Conservation (phyloP, 176 grass and related monocot genomes). For the Puccinellia tenuiflora region DNA sequence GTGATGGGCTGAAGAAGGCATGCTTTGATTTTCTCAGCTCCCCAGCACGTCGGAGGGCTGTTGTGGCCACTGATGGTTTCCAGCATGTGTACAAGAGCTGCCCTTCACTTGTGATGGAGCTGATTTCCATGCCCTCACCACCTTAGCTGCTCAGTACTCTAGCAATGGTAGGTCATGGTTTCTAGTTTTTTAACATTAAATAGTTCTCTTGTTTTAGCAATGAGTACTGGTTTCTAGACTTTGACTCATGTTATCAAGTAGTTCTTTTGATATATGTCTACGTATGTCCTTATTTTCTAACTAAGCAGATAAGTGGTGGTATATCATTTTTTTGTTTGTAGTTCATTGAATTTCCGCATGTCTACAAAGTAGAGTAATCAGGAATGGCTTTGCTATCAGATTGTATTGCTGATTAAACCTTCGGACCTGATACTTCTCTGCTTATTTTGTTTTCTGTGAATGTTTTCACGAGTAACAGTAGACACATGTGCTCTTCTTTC, state of each 20-base stretch:
- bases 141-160: neutral
- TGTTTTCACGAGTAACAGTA: neutral
- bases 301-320: neutral
- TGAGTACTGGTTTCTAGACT: neutral
- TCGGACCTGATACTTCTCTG: neutral
- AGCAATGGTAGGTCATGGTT: neutral
- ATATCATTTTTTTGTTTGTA: neutral
- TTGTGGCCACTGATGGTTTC: neutral
- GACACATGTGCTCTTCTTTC: neutral
- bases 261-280: neutral
- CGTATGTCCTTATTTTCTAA: neutral
- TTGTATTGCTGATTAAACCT: neutral
- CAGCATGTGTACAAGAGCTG: neutral
- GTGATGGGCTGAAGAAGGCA: neutral
- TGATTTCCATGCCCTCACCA: neutral
- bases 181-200: neutral
- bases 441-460: neutral
- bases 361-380: neutral
- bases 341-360: neutral
- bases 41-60: neutral
- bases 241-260: neutral
- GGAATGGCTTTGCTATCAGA: neutral
- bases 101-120: neutral
- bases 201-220: neutral
- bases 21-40: slow-evolving; percentile 7